Percentiles rank a stretch among this genome's conserved stretches.
Conservation (phyloP, 2,329 filamentous ascomycete genomes). For the Colletotrichum sp. region DNA sequence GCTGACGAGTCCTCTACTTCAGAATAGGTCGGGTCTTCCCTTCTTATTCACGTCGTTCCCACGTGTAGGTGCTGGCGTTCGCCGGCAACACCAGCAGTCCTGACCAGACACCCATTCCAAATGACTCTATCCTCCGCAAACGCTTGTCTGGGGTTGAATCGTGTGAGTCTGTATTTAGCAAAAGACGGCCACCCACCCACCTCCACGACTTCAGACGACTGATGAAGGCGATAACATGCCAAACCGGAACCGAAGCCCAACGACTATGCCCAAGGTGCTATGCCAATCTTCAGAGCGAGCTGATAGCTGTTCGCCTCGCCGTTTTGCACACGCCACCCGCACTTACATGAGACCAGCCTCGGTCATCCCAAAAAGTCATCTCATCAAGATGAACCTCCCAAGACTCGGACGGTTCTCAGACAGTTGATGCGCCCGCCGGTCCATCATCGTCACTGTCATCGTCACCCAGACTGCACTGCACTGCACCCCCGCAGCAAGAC, state of each 20-base stretch:
- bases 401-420: not conserved
- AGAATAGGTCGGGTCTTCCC: constrained; percentile 9
- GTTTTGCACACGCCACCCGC: not conserved
- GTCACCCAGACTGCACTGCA: not conserved
- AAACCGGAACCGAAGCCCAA: not conserved
- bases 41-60: not conserved
- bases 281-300: not conserved
- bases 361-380: not conserved
- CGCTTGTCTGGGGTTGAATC: constrained; percentile 8
- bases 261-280: not conserved
- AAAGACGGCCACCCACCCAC: not conserved
- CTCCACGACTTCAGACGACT: constrained; percentile 2
- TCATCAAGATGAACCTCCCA: not conserved
- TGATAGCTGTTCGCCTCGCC: not conserved
- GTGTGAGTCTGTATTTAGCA: constrained; percentile 8
- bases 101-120: not conserved
- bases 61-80: not conserved
- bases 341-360: not conserved
- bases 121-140: not conserved
- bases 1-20: constrained; percentile 14
- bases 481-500: not conserved
- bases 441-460: not conserved
- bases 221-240: not conserved
- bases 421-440: not conserved
- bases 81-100: not conserved